These are phyloP conservation scores for Cydonia oblonga DNA, from an alignment of 331 rosid genomes.

Conservation along the genomic window DNA sequence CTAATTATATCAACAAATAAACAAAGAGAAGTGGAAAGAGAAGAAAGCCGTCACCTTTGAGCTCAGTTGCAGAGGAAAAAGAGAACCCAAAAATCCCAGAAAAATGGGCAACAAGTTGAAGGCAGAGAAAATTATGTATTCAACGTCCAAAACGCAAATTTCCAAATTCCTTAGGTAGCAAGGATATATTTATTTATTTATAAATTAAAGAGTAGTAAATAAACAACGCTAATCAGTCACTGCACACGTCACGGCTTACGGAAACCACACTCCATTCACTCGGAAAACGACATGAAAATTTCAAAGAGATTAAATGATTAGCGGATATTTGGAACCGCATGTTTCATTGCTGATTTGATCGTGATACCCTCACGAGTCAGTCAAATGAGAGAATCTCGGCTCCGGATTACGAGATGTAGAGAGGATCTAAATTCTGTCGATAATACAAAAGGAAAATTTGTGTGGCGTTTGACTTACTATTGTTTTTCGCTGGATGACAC, in stretches of 20 bases:
- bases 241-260: slow-evolving; percentile 16
- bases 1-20: neutral
- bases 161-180: neutral
- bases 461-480: no score
- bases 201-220: no score
- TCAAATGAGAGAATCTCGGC: no score
- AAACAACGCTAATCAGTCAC: neutral
- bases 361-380: no score
- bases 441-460: no score
- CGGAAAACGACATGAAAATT: neutral
- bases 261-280: neutral
- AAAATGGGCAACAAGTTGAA: neutral
- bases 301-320: neutral
- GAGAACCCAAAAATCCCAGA: neutral
- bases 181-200: no score
- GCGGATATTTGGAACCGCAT: neutral
- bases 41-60: neutral
- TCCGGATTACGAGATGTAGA: no score
- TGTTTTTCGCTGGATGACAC: no score
- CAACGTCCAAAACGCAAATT: neutral
- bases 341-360: no score
- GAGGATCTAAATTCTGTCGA: no score
- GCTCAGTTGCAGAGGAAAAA: neutral
- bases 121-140: no score
- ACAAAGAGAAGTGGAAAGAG: neutral